Conservation (phyloP, 2,329 filamentous ascomycete species). For the Emmonsiellopsis sp. region DNA sequence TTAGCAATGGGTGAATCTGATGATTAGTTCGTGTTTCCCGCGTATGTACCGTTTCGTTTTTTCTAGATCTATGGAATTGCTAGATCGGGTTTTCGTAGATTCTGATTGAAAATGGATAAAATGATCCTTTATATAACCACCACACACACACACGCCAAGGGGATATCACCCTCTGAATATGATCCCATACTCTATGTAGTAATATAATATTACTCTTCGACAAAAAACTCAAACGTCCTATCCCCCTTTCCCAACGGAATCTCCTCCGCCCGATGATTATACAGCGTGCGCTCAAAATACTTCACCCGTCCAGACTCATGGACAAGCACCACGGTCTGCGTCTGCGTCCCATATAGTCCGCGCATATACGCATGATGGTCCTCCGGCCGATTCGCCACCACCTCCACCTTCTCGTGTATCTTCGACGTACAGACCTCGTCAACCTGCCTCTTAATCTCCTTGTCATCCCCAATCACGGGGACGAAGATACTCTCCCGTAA, state of each 20-base stretch:
- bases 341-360: constrained; percentile 54
- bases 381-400: constrained; percentile 15
- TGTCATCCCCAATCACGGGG: constrained; percentile 43
- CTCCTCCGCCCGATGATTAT: constrained; percentile 41
- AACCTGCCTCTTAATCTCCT: constrained; percentile 19
- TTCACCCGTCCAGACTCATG: constrained; percentile 44
- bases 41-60: no score
- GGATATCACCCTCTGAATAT: no score
- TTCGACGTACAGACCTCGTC: constrained; percentile 30
- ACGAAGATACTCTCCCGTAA: constrained; percentile 54
- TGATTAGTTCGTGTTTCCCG: no score
- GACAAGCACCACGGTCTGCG: constrained; percentile 53
- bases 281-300: constrained; percentile 55
- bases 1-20: no score
- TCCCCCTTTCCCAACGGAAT: constrained; percentile 40
- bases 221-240: constrained; percentile 27
- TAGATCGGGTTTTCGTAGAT: no score
- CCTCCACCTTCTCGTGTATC: constrained; percentile 14
- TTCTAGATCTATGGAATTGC: no score
- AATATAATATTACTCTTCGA: constrained; percentile 10
- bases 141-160: no score
- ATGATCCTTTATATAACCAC: no score
- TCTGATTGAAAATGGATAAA: no score
- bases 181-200: no score
- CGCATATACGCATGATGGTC: constrained; percentile 24